Percentiles rank a stretch among this genome's conserved stretches.
Conservation (phyloP, 1,284 basidiomycete species). For the Porogramme epimiltina region DNA sequence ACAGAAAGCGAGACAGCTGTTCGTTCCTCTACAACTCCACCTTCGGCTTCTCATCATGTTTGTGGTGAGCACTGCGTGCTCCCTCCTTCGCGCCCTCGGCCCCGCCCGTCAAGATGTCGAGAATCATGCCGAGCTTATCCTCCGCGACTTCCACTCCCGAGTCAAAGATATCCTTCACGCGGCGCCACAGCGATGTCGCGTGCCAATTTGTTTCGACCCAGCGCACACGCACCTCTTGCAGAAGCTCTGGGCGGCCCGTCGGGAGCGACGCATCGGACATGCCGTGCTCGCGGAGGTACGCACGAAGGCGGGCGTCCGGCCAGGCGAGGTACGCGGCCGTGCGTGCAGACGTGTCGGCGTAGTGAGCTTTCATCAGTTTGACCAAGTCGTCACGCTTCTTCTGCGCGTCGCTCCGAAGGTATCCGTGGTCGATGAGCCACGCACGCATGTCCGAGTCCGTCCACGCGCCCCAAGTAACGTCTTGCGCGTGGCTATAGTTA, state of each 20-base stretch:
- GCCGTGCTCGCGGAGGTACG: conserved; percentile 76
- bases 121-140: conserved; percentile 54
- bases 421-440: conserved; percentile 80
- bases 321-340: conserved; percentile 76
- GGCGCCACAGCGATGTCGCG: conserved; percentile 52
- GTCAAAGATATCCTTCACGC: conserved; percentile 63
- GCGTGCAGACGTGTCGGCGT: conserved; percentile 41
- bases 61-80: conserved; percentile 22
- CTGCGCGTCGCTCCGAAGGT: conserved; percentile 67
- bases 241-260: conserved; percentile 64
- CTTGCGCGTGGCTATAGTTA: conserved; percentile 73
- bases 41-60: conserved; percentile 21
- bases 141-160: conserved; percentile 68
- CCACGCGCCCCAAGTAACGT: conserved; percentile 77
- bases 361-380: conserved; percentile 68
- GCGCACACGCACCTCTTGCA: conserved; percentile 79
- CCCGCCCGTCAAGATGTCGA: conserved; percentile 47
- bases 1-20: no score
- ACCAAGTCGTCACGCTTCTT: conserved; percentile 75
- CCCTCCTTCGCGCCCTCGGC: conserved; percentile 35
- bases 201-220: conserved; percentile 52
- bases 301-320: conserved; percentile 88
- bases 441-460: conserved; percentile 73
- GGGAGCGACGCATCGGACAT: conserved; percentile 69
- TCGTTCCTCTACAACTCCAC: conserved; percentile 36